Conservation (phyloP, 345 rosid species). For the Populus simonii region DNA sequence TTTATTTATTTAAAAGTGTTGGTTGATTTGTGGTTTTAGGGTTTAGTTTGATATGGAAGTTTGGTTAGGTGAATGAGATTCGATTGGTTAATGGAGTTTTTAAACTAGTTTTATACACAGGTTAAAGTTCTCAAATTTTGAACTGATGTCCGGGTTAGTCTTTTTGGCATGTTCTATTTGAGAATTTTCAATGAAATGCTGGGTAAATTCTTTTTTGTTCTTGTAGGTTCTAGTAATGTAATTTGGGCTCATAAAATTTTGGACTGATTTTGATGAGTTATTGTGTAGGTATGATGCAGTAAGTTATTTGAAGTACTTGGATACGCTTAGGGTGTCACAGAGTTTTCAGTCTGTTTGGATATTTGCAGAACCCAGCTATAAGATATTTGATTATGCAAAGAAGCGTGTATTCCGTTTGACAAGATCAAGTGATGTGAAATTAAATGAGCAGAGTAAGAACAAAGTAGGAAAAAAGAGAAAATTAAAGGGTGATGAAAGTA, state of each 20-base stretch:
- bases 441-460: constrained; percentile 38
- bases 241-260: neutral
- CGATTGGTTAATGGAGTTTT: neutral
- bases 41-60: neutral
- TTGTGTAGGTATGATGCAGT: constrained; percentile 91
- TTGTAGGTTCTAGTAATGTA: neutral
- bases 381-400: constrained; percentile 96
- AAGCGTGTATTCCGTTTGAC: constrained; percentile 72
- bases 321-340: constrained; percentile 89
- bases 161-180: too few relatives aligned
- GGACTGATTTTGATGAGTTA: constrained; percentile 7
- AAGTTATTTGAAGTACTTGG: constrained; percentile 92
- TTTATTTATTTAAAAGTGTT: neutral
- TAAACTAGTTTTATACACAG: too few relatives aligned
- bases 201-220: neutral
- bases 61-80: neutral
- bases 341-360: constrained; percentile 98
- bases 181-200: neutral
- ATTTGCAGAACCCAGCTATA: constrained; percentile 96
- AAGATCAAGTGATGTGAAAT: constrained; percentile 50
- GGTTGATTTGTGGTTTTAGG: neutral
- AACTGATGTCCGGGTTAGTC: too few relatives aligned
- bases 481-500: constrained; percentile 27
- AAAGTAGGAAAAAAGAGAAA: constrained; percentile 61
- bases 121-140: too few relatives aligned